Conservation (phyloP, 805 yeast species). For the Jamesozyma hellenica region DNA sequence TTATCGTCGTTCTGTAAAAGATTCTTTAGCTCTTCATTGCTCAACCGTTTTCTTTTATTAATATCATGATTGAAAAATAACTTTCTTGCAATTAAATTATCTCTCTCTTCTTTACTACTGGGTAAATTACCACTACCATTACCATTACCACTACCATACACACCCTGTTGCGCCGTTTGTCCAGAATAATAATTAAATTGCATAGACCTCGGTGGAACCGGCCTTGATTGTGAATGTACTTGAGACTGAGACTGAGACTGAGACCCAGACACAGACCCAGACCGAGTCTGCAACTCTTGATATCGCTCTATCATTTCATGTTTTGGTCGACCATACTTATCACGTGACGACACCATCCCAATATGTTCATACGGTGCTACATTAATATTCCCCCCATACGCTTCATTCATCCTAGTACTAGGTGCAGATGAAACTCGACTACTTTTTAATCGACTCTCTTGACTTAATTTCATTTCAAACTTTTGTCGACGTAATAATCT, state of each 20-base stretch:
- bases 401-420: too few relatives aligned
- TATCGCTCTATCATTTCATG: too few relatives aligned
- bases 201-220: slow-evolving; percentile 1
- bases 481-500: slow-evolving; percentile 17
- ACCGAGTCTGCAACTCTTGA: too few relatives aligned
- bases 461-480: slow-evolving; percentile 7
- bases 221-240: background rate
- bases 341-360: too few relatives aligned
- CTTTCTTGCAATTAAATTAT: slow-evolving; percentile 22
- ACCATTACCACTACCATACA: background rate
- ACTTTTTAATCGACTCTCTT: slow-evolving; percentile 10
- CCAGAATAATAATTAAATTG: too few relatives aligned
- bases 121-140: too few relatives aligned
- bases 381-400: too few relatives aligned
- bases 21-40: slow-evolving; percentile 28
- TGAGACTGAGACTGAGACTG: too few relatives aligned
- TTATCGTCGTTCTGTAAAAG: slow-evolving; percentile 29
- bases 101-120: too few relatives aligned
- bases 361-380: too few relatives aligned
- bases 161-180: background rate
- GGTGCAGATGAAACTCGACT: slow-evolving; percentile 17
- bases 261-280: too few relatives aligned
- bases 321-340: too few relatives aligned
- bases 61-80: slow-evolving; percentile 27
- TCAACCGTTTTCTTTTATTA: slow-evolving; percentile 22